phyloP scores from a whole-genome alignment of 345 rosid genomes.

The Anastatica hierochuntica region DNA sequence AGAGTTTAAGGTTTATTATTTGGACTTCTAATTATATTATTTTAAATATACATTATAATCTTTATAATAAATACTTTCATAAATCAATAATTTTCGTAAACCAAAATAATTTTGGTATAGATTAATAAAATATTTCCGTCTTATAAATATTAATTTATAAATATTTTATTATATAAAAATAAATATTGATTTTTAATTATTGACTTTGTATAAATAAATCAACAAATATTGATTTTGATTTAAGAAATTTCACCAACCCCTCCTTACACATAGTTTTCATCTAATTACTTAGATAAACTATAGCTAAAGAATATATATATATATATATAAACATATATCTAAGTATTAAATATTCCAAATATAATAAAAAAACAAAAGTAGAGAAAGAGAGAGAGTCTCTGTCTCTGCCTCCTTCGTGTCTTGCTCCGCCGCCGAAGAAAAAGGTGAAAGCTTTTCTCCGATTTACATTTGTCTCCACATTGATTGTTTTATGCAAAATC shows the following conservation, averaged over 20 bases:
- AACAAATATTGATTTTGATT: no score
- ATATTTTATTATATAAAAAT: no score
- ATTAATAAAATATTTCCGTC: no score
- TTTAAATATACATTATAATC: no score
- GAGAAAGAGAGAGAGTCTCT: constrained; percentile 4
- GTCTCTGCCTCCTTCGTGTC: neutral
- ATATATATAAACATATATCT: neutral
- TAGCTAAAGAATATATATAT: neutral
- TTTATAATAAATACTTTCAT: neutral
- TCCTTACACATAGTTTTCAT: no score
- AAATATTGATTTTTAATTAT: neutral
- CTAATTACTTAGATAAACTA: no score
- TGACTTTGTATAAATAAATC: constrained; percentile 1
- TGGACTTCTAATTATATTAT: neutral
- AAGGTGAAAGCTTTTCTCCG: constrained; percentile 20
- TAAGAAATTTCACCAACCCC: constrained; percentile 9
- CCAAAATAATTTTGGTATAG: no score
- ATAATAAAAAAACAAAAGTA: no score
- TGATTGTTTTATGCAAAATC: neutral
- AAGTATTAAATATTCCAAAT: neutral
- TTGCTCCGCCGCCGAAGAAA: constrained; percentile 16
- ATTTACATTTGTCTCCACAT: constrained; percentile 11
- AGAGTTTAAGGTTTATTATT: no score
- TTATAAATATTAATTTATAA: no score
- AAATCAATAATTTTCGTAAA: no score